Evolutionary conservation across 2,329 filamentous ascomycete species (phyloP).

Genomic region (Fusarium guadeloupense): DNA sequence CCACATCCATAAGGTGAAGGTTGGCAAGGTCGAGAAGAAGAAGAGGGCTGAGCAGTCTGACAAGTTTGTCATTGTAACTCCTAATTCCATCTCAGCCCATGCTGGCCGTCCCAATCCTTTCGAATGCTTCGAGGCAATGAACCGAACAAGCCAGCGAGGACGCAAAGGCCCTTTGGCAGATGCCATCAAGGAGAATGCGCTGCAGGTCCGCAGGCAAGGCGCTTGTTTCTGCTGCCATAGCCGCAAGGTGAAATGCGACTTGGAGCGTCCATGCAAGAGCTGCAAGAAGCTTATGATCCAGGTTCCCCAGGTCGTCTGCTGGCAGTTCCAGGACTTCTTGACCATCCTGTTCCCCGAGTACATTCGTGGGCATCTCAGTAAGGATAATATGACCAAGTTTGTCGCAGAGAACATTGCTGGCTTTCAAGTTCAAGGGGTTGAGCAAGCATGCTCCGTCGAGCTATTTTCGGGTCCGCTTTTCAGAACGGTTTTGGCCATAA

Average conservation of each 20-base stretch:
- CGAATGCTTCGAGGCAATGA: slow-evolving; percentile 63
- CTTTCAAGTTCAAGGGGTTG: slow-evolving; percentile 54
- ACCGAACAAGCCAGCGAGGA: slow-evolving; percentile 61
- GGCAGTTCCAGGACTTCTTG: slow-evolving; percentile 67
- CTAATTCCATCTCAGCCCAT: slow-evolving; percentile 61
- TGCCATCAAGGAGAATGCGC: slow-evolving; percentile 63
- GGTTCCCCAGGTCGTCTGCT: slow-evolving; percentile 65
- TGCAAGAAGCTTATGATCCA: slow-evolving; percentile 62
- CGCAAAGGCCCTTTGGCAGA: slow-evolving; percentile 65
- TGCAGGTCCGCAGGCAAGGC: slow-evolving; percentile 62
- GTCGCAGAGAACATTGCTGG: slow-evolving; percentile 58
- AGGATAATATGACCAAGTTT: slow-evolving; percentile 60
- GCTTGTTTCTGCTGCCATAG: slow-evolving; percentile 69
- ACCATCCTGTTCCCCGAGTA: slow-evolving; percentile 62
- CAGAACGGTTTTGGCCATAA: slow-evolving; percentile 55
- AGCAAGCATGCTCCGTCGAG: slow-evolving; percentile 55
- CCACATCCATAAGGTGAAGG: slow-evolving; percentile 55
- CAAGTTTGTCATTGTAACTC: slow-evolving; percentile 66
- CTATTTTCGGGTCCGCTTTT: slow-evolving; percentile 60
- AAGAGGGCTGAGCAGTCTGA: slow-evolving; percentile 51
- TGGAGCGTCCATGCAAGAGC: slow-evolving; percentile 64
- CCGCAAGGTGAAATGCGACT: slow-evolving; percentile 67
- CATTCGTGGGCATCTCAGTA: slow-evolving; percentile 60
- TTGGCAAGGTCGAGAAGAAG: slow-evolving; percentile 58
- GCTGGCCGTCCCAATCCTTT: slow-evolving; percentile 61